phyloP scores from a whole-genome alignment of 495 filamentous ascomycete species.

The Penicillium antarcticum region DNA sequence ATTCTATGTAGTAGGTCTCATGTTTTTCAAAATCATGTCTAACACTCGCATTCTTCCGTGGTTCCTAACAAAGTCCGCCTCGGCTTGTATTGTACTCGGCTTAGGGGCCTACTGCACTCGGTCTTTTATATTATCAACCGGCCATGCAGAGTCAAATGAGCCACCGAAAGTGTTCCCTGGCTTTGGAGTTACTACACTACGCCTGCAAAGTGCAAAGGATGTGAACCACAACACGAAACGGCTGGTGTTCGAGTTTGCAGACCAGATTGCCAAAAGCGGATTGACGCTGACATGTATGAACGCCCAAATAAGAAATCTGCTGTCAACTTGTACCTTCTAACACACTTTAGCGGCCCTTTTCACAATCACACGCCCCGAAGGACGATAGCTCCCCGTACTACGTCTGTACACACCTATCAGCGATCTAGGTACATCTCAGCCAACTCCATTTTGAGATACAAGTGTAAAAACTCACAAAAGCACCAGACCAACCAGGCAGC shows the following conservation, averaged over 20 bases:
- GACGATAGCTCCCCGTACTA: conserved; percentile 49
- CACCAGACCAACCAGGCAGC: conserved; percentile 48
- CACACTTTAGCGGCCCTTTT: conserved; percentile 47
- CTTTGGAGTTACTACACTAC: conserved; percentile 23
- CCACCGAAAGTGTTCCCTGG: conserved; percentile 18
- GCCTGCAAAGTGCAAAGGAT: conserved; percentile 44
- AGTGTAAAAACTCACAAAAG: too few species aligned
- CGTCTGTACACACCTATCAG: conserved; percentile 61
- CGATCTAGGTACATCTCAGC: conserved; percentile 37
- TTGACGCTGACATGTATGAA: conserved; percentile 50
- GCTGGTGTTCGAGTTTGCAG: conserved; percentile 59
- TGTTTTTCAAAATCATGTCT: not conserved
- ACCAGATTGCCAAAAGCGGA: conserved; percentile 45
- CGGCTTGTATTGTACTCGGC: not conserved
- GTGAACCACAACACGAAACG: conserved; percentile 67
- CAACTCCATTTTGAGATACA: too few species aligned
- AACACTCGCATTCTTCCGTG: not conserved
- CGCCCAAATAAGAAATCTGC: not conserved
- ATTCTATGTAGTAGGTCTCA: too few species aligned
- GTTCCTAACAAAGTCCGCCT: not conserved
- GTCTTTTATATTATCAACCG: conserved; percentile 10
- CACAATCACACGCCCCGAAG: conserved; percentile 50
- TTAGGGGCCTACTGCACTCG: conserved; percentile 19
- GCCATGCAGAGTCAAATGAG: conserved; percentile 22
- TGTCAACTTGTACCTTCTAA: not conserved